Base-by-base conservation (phyloP, 2,329 filamentous ascomycete species). In the Pestalotiopsis sp. region DNA sequence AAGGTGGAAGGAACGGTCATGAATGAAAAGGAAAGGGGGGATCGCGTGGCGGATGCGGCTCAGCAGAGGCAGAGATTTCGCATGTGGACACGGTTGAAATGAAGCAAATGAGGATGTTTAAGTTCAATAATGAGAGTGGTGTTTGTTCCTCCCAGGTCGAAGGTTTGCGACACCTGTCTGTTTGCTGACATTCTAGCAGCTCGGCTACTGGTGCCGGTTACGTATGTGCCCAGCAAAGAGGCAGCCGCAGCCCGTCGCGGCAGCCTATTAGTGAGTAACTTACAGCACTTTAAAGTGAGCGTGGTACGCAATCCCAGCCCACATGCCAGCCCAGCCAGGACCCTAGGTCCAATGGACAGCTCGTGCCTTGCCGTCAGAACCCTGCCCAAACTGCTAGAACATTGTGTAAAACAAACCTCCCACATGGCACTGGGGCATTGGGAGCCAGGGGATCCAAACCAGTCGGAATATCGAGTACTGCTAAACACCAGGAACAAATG, bases 121-220 rank as follows among this genome's bases (percentile, higher is more conserved):
- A 38, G 59, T 61, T 61, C 59, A 61, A 61, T 61, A 61, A 61
- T 36, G n/a, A 38, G 38, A 52, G 45, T 52, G 45, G 45, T 52
- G 45, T n/a, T 52, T 52, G 45, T 17, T 52, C 7, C n/a, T 36
- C 27, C 27, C 12, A 61, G 14, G 27, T 59, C 38, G 59, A 41
- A 38, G 59, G 59, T 62, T 62, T 49, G 39, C 61, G 61, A 64
- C 61, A 64, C 61, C 61, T 64, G 61, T 64, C 61, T 31, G 36
- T 52, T 64, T 64, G 61, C 38, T 39, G 27, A 38, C 59, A 7
- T 38, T 36, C 20, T 52, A 4, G 14, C 20, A 20, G 56, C 23
- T 13, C 59, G 25, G 59, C 20, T 20, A 61, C 13, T 25, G 59
- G 27, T 38, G 36, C 36, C 31, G 27, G 59, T 38, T 36, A 52